Conservation (phyloP, 345 rosid species). For the Microcos paniculata region DNA sequence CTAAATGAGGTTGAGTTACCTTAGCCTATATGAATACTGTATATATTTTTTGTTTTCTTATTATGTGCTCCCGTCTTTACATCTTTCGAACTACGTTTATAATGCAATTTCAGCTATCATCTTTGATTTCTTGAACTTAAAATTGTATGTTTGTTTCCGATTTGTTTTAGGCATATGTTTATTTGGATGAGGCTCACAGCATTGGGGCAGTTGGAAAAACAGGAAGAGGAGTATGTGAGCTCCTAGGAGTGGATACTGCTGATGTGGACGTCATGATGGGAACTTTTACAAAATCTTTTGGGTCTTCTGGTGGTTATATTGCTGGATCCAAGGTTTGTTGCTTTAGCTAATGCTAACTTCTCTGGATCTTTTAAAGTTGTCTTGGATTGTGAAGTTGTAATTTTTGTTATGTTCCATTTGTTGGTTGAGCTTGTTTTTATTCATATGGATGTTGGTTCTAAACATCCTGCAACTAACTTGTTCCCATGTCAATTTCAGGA, state of each 20-base stretch:
- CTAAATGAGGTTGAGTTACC: constrained; percentile 9
- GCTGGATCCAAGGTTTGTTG: constrained; percentile 85
- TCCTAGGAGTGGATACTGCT: constrained; percentile 83
- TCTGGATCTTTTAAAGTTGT: neutral
- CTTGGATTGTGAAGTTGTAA: neutral
- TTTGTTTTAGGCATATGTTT: constrained; percentile 64
- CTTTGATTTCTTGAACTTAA: neutral
- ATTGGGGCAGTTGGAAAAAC: constrained; percentile 96
- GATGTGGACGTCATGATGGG: constrained; percentile 99
- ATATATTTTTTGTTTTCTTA: neutral
- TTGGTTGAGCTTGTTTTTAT: neutral
- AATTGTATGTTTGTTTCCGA: neutral
- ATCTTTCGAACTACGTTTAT: constrained; percentile 2
- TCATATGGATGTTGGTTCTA: neutral
- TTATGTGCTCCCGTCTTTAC: neutral
- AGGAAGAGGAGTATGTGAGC: constrained; percentile 96
- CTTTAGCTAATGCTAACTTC: neutral
- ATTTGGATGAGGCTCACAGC: constrained; percentile 98
- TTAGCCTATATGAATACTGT: neutral
- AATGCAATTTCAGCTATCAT: neutral
- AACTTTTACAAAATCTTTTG: constrained; percentile 97
- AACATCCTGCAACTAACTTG: neutral
- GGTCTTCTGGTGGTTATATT: constrained; percentile 96
- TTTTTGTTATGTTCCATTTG: neutral
- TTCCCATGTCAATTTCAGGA: constrained; percentile 45